These are phyloP conservation scores for Rhodotorula sp. DNA, from an alignment of 1,284 basidiomycete genomes.

Conservation along the genomic window DNA sequence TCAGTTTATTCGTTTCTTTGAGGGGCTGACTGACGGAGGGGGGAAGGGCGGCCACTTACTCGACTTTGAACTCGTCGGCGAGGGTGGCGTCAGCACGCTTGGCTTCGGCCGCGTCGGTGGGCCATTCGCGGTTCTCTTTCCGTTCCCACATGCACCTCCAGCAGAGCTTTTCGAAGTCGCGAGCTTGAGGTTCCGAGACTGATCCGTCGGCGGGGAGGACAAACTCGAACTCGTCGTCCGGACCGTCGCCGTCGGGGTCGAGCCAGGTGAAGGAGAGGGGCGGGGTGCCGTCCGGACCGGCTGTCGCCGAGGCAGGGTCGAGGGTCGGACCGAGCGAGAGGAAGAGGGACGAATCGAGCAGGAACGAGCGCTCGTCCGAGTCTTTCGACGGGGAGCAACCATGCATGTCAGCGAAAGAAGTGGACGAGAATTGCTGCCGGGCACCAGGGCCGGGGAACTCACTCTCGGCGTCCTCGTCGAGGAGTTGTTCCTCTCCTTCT, in stretches of 20 bases:
- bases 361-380: constrained; percentile 78
- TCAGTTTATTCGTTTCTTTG: too few relatives aligned
- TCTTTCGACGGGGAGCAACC: constrained; percentile 45
- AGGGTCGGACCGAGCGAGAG: constrained; percentile 69
- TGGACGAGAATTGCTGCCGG: too few relatives aligned
- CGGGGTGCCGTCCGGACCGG: not conserved
- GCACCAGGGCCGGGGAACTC: constrained; percentile 50
- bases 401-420: not conserved
- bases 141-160: constrained; percentile 47
- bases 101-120: constrained; percentile 22
- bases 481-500: constrained; percentile 87
- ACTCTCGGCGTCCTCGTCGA: constrained; percentile 96
- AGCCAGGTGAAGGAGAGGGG: constrained; percentile 80
- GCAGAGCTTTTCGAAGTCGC: constrained; percentile 48
- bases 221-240: constrained; percentile 59
- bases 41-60: constrained; percentile 23
- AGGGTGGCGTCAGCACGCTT: constrained; percentile 18
- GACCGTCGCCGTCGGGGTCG: constrained; percentile 61
- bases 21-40: not conserved
- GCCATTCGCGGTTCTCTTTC: constrained; percentile 37
- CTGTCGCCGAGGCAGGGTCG: constrained; percentile 57
- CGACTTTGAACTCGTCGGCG: constrained; percentile 37
- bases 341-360: constrained; percentile 82
- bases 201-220: constrained; percentile 27
- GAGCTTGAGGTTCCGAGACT: constrained; percentile 42